Conservation (phyloP, 2,329 filamentous ascomycete genomes). For the Lasiodiplodia hormozganensis region DNA sequence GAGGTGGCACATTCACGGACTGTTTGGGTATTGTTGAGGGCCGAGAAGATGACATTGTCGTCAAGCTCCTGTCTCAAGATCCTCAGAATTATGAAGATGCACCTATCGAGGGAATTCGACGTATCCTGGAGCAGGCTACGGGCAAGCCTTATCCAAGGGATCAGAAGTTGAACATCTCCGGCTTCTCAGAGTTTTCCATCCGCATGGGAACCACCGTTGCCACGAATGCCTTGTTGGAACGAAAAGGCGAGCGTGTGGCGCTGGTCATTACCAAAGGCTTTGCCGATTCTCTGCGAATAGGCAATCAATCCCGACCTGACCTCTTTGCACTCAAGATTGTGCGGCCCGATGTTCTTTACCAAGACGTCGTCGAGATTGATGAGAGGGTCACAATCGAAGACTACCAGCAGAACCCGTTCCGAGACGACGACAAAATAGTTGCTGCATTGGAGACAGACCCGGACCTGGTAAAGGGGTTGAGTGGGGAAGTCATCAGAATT, state of each 20-base stretch:
- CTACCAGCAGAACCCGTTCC: constrained; percentile 38
- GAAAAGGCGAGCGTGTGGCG: constrained; percentile 40
- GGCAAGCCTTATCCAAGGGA: constrained; percentile 33
- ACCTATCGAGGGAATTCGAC: constrained; percentile 40
- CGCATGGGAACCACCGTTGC: constrained; percentile 43
- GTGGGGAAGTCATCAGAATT: constrained; percentile 39
- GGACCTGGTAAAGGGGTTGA: constrained; percentile 35
- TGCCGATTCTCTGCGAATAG: constrained; percentile 40
- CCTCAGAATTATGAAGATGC: constrained; percentile 41
- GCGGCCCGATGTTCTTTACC: constrained; percentile 35
- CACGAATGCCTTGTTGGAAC: constrained; percentile 41
- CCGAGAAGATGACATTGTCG: constrained; percentile 35
- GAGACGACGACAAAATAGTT: constrained; percentile 33
- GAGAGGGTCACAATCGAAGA: constrained; percentile 44
- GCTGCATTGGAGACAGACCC: constrained; percentile 15
- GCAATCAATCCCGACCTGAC: constrained; percentile 42
- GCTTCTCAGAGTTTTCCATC: constrained; percentile 32
- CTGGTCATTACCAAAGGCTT: constrained; percentile 41
- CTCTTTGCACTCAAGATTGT: constrained; percentile 39
- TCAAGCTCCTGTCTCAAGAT: constrained; percentile 42
- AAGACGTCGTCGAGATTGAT: constrained; percentile 34
- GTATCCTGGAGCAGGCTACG: constrained; percentile 35
- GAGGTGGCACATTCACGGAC: constrained; percentile 36
- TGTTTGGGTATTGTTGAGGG: constrained; percentile 35
- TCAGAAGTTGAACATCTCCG: constrained; percentile 26